phyloP scores from a whole-genome alignment of 78 protist species.

The Dictyostelium brefeldianum region DNA sequence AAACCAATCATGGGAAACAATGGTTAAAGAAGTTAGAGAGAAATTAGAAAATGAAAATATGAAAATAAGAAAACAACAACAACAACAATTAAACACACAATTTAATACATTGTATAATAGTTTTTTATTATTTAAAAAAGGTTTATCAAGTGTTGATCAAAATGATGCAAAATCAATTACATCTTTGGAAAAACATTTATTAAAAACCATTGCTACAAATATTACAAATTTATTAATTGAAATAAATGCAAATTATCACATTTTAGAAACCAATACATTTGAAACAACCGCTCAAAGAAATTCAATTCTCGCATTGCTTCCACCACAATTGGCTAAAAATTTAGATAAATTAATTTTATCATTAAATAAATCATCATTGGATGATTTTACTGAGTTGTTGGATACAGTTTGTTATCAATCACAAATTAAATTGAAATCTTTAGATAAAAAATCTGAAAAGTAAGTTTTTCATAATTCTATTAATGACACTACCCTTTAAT shows the following conservation, averaged over 20 bases:
- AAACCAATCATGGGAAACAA: constrained; percentile 47
- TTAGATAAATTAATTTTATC: constrained; percentile 53
- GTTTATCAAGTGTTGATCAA: constrained; percentile 42
- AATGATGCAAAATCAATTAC: neutral
- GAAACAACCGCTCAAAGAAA: constrained; percentile 58
- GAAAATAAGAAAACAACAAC: constrained; percentile 47
- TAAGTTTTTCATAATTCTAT: too few relatives aligned
- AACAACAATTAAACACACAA: neutral
- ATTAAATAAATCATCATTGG: constrained; percentile 36
- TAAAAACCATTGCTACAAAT: constrained; percentile 41
- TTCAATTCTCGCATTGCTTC: constrained; percentile 17
- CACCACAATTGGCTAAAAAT: constrained; percentile 3
- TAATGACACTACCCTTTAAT: too few relatives aligned
- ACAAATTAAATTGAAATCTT: constrained; percentile 68
- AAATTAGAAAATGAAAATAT: constrained; percentile 56
- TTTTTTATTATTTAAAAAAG: constrained; percentile 55
- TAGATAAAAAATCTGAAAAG: constrained; percentile 81
- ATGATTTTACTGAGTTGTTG: constrained; percentile 55
- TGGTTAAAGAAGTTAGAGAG: constrained; percentile 65
- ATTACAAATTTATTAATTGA: constrained; percentile 46
- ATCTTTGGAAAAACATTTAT: constrained; percentile 43
- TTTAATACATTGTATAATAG: constrained; percentile 40
- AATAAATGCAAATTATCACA: constrained; percentile 55
- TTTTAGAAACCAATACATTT: constrained; percentile 17
- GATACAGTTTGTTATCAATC: constrained; percentile 33